Base-by-base conservation (phyloP, 257 asterid genomes). In the Solanum clarkiae region DNA sequence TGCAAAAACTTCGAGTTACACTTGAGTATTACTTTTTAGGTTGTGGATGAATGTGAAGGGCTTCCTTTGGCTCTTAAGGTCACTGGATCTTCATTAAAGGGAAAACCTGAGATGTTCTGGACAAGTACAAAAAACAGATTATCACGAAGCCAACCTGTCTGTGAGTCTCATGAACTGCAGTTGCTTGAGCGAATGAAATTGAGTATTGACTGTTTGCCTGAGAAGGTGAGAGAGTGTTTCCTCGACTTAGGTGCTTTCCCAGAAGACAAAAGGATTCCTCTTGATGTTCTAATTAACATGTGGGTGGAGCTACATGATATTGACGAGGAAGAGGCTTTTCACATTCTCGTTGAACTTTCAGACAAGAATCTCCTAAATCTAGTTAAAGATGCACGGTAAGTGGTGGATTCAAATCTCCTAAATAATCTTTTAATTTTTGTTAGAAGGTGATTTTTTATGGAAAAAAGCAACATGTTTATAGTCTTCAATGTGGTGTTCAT, bases 51-150 rank as follows among this genome's bases (percentile, higher is more conserved):
- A 91, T 96, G 99, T 87, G 94, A 93, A 86, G 91, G 98, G 81
- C 98, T 96, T 49, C 99, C 99, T 14, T 71, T 96, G 84, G 99
- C 99, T 79, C 93, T 96, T 42, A 94, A 96, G 91, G 99, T 96
- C 88, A 91, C 93, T 36, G 98, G 98, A 87, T 88, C 98, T 81
- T 94, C 98, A 10, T 92, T 96, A 10, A 92, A 91, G 77, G 98
- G 94, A 84, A 95, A 96, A 87, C 86, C 95, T 15, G 99, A 96
- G 87, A 92, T 93, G 95, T 90, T 86, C 15, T 96, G 98, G 99
- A 88, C 88, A 69, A 89, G 97, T 72, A 95, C 99, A 26, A 93
- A 91, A 89, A 93, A 91, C 86, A 89, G 98, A 80, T 85, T 96
- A 29, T 93, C 97, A 0, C 85, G 94, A 54, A 88, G 97, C 82